Evolutionary conservation across 2,329 filamentous ascomycete genomes (phyloP).

Genomic region (Fusarium newnesense): DNA sequence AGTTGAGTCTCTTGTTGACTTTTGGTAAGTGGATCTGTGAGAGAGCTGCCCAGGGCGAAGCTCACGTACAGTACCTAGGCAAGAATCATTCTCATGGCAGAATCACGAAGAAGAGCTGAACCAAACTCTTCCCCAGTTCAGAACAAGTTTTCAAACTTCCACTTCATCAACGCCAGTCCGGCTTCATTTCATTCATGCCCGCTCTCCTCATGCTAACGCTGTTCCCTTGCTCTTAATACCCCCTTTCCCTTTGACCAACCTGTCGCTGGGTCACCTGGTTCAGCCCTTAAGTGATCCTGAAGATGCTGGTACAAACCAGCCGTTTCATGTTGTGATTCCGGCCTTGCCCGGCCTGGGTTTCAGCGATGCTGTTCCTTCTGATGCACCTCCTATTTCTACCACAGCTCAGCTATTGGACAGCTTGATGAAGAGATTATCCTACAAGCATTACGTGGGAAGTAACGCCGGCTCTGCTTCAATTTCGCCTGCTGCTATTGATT

Average conservation of each 20-base stretch:
- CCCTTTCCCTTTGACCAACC: slow-evolving; percentile 72
- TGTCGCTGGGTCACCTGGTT: slow-evolving; percentile 67
- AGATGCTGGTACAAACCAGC: slow-evolving; percentile 55
- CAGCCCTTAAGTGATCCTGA: slow-evolving; percentile 64
- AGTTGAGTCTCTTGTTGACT: slow-evolving; percentile 73
- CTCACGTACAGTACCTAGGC: slow-evolving; percentile 54
- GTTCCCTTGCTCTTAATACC: slow-evolving; percentile 73
- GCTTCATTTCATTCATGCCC: slow-evolving; percentile 73
- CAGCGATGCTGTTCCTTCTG: slow-evolving; percentile 67
- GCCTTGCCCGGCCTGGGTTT: slow-evolving; percentile 75
- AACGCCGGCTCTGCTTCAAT: slow-evolving; percentile 61
- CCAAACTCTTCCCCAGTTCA: slow-evolving; percentile 69
- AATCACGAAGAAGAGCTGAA: slow-evolving; percentile 69
- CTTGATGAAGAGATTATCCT: slow-evolving; percentile 70
- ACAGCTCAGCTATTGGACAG: slow-evolving; percentile 66
- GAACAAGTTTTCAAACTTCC: slow-evolving; percentile 62
- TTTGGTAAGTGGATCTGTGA: slow-evolving; percentile 58
- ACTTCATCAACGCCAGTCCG: slow-evolving; percentile 58
- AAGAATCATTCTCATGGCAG: slow-evolving; percentile 74
- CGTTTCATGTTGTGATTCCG: slow-evolving; percentile 75
- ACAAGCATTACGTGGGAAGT: slow-evolving; percentile 66
- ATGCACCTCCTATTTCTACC: slow-evolving; percentile 59
- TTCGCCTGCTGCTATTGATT: slow-evolving; percentile 62
- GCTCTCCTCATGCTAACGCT: slow-evolving; percentile 62
- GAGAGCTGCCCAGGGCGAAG: neutral